These are phyloP conservation scores for Alternaria panax DNA, from an alignment of 2,329 filamentous ascomycete species.

Conservation along the genomic window DNA sequence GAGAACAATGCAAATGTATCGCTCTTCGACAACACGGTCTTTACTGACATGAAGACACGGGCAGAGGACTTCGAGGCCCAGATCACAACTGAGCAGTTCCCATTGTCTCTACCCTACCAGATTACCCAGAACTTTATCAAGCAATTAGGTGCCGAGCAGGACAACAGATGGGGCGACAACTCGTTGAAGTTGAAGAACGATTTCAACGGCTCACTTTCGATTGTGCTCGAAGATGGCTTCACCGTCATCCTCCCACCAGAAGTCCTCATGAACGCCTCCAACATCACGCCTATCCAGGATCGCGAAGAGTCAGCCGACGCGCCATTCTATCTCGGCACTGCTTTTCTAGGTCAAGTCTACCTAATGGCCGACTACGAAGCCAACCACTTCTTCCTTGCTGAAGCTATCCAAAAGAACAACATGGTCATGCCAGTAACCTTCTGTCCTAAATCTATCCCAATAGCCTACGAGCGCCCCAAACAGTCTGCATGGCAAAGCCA, in stretches of 20 bases:
- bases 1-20: slow-evolving; percentile 43
- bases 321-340: slow-evolving; percentile 50
- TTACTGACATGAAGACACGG: slow-evolving; percentile 42
- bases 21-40: slow-evolving; percentile 42
- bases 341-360: slow-evolving; percentile 55
- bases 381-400: slow-evolving; percentile 52
- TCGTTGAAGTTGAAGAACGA: slow-evolving; percentile 47
- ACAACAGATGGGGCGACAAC: slow-evolving; percentile 49
- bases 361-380: slow-evolving; percentile 55
- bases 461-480: slow-evolving; percentile 40
- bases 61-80: slow-evolving; percentile 49
- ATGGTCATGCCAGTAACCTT: slow-evolving; percentile 53
- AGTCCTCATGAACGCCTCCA: slow-evolving; percentile 49
- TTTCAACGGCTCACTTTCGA: slow-evolving; percentile 52
- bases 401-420: slow-evolving; percentile 49
- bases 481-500: slow-evolving; percentile 41
- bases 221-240: slow-evolving; percentile 52
- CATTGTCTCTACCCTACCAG: slow-evolving; percentile 51
- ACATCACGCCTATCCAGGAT: slow-evolving; percentile 47
- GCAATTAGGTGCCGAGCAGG: slow-evolving; percentile 43
- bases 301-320: slow-evolving; percentile 35
- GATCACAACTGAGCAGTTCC: slow-evolving; percentile 54
- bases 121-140: slow-evolving; percentile 53
- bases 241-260: slow-evolving; percentile 50
- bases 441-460: slow-evolving; percentile 50